These are phyloP conservation scores for Heterobasidion parviporum DNA, from an alignment of 1,284 basidiomycete species.

Conservation along the genomic window DNA sequence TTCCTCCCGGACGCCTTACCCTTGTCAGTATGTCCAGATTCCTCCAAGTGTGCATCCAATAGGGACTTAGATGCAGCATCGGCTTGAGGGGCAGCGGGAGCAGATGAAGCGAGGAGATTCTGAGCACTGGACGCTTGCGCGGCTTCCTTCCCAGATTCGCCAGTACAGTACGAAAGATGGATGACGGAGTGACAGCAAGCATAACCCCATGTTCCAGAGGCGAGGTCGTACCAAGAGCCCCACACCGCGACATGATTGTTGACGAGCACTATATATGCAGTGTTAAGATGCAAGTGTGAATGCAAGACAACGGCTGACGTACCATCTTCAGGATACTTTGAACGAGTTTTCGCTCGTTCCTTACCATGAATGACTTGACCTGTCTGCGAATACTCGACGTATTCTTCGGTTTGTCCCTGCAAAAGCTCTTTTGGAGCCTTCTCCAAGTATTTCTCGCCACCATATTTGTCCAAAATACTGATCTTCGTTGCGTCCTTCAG, in stretches of 20 bases:
- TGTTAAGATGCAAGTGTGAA: neutral
- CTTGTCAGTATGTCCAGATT: conserved; percentile 27
- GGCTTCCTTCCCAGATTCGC: conserved; percentile 81
- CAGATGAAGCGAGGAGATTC: conserved; percentile 47
- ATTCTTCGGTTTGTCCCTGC: conserved; percentile 93
- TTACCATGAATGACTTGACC: conserved; percentile 91
- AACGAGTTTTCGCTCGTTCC: conserved; percentile 76
- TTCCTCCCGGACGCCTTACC: conserved; percentile 59
- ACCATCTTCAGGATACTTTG: conserved; percentile 96
- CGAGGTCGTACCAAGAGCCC: conserved; percentile 90
- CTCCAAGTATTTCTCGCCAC: conserved; percentile 91
- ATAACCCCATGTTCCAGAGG: conserved; percentile 82
- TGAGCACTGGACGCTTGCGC: conserved; percentile 61
- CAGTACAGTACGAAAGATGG: conserved; percentile 91
- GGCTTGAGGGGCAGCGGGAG: conserved; percentile 8
- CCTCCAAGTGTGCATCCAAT: conserved; percentile 18
- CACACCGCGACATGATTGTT: conserved; percentile 94
- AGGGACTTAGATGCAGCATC: conserved; percentile 16
- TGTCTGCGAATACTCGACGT: conserved; percentile 93
- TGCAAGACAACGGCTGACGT: conserved; percentile 19
- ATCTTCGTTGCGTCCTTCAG: conserved; percentile 83
- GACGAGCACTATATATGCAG: conserved; percentile 52
- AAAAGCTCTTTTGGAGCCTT: conserved; percentile 83
- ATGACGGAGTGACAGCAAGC: conserved; percentile 88
- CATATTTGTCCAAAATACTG: conserved; percentile 85